Evolutionary conservation across 225 moss, liverwort and hornwort species (phyloP).

Genomic region (Marchantia paleacea): DNA sequence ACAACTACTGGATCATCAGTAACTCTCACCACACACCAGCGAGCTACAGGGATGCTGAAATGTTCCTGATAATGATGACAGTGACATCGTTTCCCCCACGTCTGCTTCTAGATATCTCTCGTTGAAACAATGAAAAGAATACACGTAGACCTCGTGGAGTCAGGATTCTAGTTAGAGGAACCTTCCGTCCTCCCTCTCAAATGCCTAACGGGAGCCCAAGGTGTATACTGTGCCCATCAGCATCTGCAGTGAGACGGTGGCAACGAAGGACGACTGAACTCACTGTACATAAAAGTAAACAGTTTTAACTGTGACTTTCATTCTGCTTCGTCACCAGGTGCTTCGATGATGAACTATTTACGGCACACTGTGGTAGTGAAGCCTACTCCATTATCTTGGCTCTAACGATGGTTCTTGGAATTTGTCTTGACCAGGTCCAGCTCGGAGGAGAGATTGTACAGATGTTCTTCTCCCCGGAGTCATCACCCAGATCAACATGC

Average conservation of each 20-base stretch:
- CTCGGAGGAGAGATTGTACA: neutral
- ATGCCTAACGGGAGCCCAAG: neutral
- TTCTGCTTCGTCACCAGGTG: neutral
- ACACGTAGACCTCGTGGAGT: neutral
- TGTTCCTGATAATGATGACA: neutral
- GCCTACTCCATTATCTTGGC: neutral
- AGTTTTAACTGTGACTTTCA: neutral
- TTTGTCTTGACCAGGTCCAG: constrained; percentile 2
- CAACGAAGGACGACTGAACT: no score
- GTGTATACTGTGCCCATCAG: neutral
- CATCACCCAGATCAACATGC: neutral
- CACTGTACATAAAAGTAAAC: neutral
- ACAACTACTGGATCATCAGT: neutral
- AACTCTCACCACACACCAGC: neutral
- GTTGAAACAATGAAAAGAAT: neutral
- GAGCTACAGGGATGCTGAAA: neutral
- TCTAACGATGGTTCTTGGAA: neutral
- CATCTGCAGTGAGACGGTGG: no score
- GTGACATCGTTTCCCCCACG: neutral
- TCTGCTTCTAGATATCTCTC: neutral
- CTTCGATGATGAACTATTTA: neutral
- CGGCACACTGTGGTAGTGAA: neutral
- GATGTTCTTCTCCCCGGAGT: constrained; percentile 7
- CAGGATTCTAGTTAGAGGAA: neutral
- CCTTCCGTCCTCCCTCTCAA: neutral